phyloP scores from a whole-genome alignment of 177 flowering plant genomes.

The Vitis hybrid region DNA sequence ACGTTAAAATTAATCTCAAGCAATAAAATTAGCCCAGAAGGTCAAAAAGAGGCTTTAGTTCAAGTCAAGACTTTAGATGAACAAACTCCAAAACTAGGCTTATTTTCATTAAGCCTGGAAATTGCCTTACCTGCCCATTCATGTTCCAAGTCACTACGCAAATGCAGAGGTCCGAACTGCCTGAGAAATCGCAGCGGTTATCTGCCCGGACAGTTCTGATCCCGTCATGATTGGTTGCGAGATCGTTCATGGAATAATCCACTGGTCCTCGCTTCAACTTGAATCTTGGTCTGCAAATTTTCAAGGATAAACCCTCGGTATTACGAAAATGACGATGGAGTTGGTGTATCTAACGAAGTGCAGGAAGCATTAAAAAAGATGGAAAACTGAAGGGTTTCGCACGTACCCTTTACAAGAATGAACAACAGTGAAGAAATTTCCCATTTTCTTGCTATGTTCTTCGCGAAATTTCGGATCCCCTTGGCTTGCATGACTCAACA shows the following conservation, averaged over 20 bases:
- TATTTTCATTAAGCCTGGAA: background rate
- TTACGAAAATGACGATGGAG: too few species aligned
- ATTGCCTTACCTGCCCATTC: conserved; percentile 61
- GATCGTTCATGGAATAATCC: conserved; percentile 9
- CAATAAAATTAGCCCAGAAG: too few species aligned
- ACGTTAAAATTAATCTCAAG: too few species aligned
- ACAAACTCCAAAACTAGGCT: background rate
- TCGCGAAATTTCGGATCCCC: background rate
- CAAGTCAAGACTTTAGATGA: too few species aligned
- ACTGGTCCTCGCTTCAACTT: conserved; percentile 15
- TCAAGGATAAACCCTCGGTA: too few species aligned
- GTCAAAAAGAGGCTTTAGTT: too few species aligned
- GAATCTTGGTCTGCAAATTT: conserved; percentile 21
- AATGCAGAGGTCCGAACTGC: conserved; percentile 44
- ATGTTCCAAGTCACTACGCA: conserved; percentile 77
- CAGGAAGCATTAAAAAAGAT: background rate
- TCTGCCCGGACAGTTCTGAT: conserved; percentile 43
- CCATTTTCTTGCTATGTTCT: background rate
- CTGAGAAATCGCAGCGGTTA: conserved; percentile 36
- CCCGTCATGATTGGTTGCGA: conserved; percentile 38
- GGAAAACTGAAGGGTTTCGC: background rate
- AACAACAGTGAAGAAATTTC: conserved; percentile 2
- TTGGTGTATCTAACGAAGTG: background rate
- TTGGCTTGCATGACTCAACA: background rate
- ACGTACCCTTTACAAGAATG: conserved; percentile 9